phyloP scores from a whole-genome alignment of 2,329 filamentous ascomycete species.

The Trichothecium roseum region DNA sequence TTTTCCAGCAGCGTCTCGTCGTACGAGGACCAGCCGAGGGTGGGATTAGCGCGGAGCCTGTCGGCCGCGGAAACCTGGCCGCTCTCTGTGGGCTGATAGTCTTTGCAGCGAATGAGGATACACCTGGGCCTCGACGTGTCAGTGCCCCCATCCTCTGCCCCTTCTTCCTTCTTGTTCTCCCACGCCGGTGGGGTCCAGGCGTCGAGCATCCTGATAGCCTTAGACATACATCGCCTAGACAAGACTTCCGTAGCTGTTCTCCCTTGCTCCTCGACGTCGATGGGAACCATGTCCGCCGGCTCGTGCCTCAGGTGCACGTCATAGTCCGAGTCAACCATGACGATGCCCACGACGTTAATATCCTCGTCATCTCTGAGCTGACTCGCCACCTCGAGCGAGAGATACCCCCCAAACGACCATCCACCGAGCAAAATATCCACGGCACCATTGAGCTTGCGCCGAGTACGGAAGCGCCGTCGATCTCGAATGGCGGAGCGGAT shows the following conservation, averaged over 20 bases:
- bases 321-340: constrained; percentile 43
- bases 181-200: constrained; percentile 29
- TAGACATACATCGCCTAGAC: constrained; percentile 26
- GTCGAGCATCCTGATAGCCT: constrained; percentile 27
- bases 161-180: too few relatives aligned
- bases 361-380: constrained; percentile 23
- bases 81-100: constrained; percentile 22
- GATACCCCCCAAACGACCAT: constrained; percentile 43
- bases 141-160: constrained; percentile 8
- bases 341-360: constrained; percentile 34
- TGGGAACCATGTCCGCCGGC: constrained; percentile 2
- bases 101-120: constrained; percentile 34
- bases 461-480: constrained; percentile 14
- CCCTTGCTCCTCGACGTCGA: constrained; percentile 11
- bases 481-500: constrained; percentile 28
- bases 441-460: too few relatives aligned
- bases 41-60: constrained; percentile 24
- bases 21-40: constrained; percentile 40
- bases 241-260: constrained; percentile 22
- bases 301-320: constrained; percentile 1
- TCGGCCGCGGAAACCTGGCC: constrained; percentile 27
- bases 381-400: constrained; percentile 40
- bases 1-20: constrained; percentile 29
- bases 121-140: constrained; percentile 25
- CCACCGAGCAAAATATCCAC: constrained; percentile 38